Base-by-base conservation (phyloP, 2,329 filamentous ascomycete species). In the Penicillium digitatum region DNA sequence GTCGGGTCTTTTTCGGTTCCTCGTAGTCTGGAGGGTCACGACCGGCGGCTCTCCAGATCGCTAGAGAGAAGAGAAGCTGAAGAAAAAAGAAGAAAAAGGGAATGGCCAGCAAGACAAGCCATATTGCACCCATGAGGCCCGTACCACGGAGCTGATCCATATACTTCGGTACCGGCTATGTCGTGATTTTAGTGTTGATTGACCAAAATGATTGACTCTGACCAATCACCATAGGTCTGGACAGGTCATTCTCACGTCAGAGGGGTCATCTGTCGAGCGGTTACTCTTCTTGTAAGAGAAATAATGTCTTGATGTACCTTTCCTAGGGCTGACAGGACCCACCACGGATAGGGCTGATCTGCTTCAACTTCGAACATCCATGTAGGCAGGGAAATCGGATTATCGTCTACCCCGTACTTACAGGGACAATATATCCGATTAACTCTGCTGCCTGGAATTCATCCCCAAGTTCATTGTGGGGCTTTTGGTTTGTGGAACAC, bases 321-420 rank as follows among this genome's bases (percentile, higher is more conserved):
- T 29, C 42, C 7, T 52, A 52, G 49, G 49, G 49, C 49, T 52
- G 49, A 52, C 9, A 27, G 40, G 48, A 32, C 49, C 49, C 49
- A 45, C 39, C n/a, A 22, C 18, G 10, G 46, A 46, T 46, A 38
- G 20, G 49, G 48, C 48, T 45, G 48, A 37, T 27, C 11, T 48
- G 12, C 12, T 20, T 20, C n/a, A n/a, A n/a, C n/a, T n/a, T n/a
- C n/a, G n/a, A n/a, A n/a, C n/a, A n/a, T n/a, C n/a, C n/a, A n/a
- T 14, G 12, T 38, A 38, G 35, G 35, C 37, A 32, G 38, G n/a
- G 2, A 26, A 26, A 24, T 18, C 18, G 5, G n/a, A 24, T 22
- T 11, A 10, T 26, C 26, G 45, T 22, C 8, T 10, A 22, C 37
- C 22, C 2, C 24, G n/a, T n/a, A n/a, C n/a, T n/a, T n/a, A n/a